Conservation (phyloP, 1,284 basidiomycete genomes). For the Apiotrichum veenhuisii region DNA sequence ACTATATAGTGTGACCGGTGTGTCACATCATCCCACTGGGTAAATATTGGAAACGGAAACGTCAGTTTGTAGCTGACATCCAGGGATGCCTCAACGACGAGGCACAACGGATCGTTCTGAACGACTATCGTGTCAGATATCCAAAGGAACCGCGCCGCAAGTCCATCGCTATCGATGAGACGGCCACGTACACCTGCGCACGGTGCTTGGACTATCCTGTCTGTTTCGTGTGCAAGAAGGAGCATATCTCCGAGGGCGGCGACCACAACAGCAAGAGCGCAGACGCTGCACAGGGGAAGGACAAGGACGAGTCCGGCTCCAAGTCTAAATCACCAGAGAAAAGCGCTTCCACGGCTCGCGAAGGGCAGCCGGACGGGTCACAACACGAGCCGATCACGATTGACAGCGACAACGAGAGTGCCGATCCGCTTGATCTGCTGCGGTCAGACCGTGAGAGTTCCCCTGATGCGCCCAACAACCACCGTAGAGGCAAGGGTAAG, state of each 20-base stretch:
- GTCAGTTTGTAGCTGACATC: neutral
- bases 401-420: slow-evolving; percentile 18
- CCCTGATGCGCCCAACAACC: neutral
- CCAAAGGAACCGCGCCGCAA: slow-evolving; percentile 42
- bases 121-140: slow-evolving; percentile 55
- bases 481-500: neutral
- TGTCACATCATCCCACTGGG: slow-evolving; percentile 72
- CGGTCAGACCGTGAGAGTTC: neutral
- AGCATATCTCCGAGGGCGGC: neutral
- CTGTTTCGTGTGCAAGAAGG: slow-evolving; percentile 71
- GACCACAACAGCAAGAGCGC: neutral
- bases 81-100: slow-evolving; percentile 56
- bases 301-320: slow-evolving; percentile 1
- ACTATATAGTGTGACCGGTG: slow-evolving; percentile 63
- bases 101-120: slow-evolving; percentile 69
- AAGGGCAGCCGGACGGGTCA: neutral
- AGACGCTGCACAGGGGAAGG: neutral
- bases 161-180: slow-evolving; percentile 57
- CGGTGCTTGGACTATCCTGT: slow-evolving; percentile 68
- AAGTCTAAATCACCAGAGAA: neutral
- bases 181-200: slow-evolving; percentile 72
- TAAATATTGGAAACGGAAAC: no score
- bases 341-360: neutral
- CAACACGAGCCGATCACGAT: slow-evolving; percentile 6
- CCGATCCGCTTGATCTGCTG: slow-evolving; percentile 2